Evolutionary conservation across 371 early-diverging fungal species (phyloP).

Genomic region (Rhizopus stolonifer): DNA sequence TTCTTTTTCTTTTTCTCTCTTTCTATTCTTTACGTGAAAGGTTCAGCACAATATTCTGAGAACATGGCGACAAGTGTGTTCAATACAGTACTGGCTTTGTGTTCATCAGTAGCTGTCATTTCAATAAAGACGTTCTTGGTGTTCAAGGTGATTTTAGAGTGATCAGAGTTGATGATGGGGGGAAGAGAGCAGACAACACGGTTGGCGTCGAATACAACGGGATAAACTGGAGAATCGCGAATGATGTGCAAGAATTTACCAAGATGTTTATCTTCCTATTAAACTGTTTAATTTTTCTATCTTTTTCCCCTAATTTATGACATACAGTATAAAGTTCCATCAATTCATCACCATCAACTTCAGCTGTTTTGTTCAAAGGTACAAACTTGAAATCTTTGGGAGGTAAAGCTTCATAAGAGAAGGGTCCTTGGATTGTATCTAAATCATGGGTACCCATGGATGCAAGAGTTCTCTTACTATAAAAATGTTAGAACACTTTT

Average conservation of each 20-base stretch:
- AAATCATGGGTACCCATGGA: conserved; percentile 99
- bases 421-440: conserved; percentile 92
- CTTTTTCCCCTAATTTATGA: not conserved
- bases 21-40: conserved; percentile 90
- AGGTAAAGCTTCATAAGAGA: conserved; percentile 91
- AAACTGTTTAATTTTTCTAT: not conserved
- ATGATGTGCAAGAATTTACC: conserved; percentile 93
- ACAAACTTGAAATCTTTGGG: conserved; percentile 92
- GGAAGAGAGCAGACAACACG: conserved; percentile 93
- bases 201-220: conserved; percentile 88
- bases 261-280: conserved; percentile 76
- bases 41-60: conserved; percentile 87
- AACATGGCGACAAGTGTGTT: conserved; percentile 95
- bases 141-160: conserved; percentile 93
- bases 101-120: conserved; percentile 96
- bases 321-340: conserved; percentile 85
- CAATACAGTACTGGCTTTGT: conserved; percentile 92
- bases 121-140: conserved; percentile 99
- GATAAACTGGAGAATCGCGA: conserved; percentile 89
- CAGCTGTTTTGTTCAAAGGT: conserved; percentile 92
- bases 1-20: conserved; percentile 26
- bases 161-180: conserved; percentile 99
- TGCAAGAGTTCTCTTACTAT: conserved; percentile 92
- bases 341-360: conserved; percentile 86
- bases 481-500: conserved; percentile 15